Conservation (phyloP, 177 flowering plant genomes). For the Vitis hybrid region DNA sequence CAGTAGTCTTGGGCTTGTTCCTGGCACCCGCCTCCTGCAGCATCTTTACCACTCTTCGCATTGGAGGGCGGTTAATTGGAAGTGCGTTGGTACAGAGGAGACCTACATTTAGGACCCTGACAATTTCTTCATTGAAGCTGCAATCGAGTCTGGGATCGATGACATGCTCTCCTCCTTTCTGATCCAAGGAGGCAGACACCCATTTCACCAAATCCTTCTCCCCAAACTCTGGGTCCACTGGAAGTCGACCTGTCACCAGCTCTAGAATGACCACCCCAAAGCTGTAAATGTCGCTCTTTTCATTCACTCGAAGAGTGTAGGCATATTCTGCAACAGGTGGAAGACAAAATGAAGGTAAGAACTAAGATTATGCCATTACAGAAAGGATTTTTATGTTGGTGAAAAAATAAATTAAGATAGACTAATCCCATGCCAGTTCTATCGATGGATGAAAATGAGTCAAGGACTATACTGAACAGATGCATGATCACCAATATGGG, state of each 20-base stretch:
- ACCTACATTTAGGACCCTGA: constrained; percentile 58
- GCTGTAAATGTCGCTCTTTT: constrained; percentile 92
- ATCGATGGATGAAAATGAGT: not conserved
- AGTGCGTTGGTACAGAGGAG: constrained; percentile 67
- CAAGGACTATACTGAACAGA: not conserved
- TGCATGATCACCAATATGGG: not conserved
- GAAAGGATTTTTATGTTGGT: too few species aligned
- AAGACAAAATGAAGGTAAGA: too few species aligned
- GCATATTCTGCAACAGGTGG: constrained; percentile 67
- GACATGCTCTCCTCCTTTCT: constrained; percentile 54
- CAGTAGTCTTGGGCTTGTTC: constrained; percentile 20
- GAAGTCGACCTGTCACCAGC: constrained; percentile 68
- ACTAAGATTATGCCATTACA: not conserved
- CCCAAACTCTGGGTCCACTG: constrained; percentile 62
- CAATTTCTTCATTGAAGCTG: constrained; percentile 50
- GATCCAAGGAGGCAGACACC: constrained; percentile 53
- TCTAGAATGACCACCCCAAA: constrained; percentile 86
- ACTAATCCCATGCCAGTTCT: not conserved
- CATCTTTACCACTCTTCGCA: constrained; percentile 79
- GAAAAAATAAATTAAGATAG: too few species aligned
- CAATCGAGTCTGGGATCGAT: constrained; percentile 61
- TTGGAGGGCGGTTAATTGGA: constrained; percentile 83
- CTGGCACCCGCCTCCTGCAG: constrained; percentile 50
- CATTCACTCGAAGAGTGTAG: constrained; percentile 82
- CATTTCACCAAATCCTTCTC: constrained; percentile 81